Evolutionary conservation across 306 rosid species (phyloP).

Genomic region (Prunus dulcis): DNA sequence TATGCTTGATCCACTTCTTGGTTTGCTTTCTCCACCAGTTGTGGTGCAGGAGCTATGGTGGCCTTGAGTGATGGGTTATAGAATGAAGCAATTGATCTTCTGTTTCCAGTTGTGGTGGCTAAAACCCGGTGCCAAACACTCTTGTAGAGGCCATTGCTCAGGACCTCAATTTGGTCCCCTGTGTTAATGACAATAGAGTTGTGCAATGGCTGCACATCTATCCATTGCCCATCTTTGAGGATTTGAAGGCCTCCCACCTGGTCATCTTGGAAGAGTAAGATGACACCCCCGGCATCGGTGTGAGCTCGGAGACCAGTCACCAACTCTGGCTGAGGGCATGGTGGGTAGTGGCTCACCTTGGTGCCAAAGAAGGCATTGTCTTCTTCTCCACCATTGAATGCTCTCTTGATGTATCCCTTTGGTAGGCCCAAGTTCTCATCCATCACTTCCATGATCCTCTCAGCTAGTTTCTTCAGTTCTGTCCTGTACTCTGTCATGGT

Average conservation of each 20-base stretch:
- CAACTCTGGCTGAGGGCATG: constrained; percentile 77
- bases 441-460: constrained; percentile 73
- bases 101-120: constrained; percentile 54
- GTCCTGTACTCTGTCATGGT: constrained; percentile 73
- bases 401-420: constrained; percentile 66
- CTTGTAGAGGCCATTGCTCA: constrained; percentile 87
- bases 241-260: constrained; percentile 88
- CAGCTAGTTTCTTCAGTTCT: constrained; percentile 69
- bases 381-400: constrained; percentile 64
- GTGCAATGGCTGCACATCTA: constrained; percentile 76
- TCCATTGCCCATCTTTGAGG: constrained; percentile 88
- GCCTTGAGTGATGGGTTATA: constrained; percentile 86
- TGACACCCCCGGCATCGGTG: constrained; percentile 95
- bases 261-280: constrained; percentile 91
- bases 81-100: constrained; percentile 90
- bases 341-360: constrained; percentile 97
- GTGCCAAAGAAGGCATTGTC: constrained; percentile 85
- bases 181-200: constrained; percentile 91
- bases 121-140: constrained; percentile 91
- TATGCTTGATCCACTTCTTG: constrained; percentile 52
- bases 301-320: constrained; percentile 90
- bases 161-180: constrained; percentile 98
- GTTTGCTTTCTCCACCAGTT: constrained; percentile 42
- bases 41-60: constrained; percentile 80
- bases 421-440: constrained; percentile 84